These are phyloP conservation scores for Colletotrichum salicis DNA, from an alignment of 2,329 filamentous ascomycete genomes.

Conservation along the genomic window DNA sequence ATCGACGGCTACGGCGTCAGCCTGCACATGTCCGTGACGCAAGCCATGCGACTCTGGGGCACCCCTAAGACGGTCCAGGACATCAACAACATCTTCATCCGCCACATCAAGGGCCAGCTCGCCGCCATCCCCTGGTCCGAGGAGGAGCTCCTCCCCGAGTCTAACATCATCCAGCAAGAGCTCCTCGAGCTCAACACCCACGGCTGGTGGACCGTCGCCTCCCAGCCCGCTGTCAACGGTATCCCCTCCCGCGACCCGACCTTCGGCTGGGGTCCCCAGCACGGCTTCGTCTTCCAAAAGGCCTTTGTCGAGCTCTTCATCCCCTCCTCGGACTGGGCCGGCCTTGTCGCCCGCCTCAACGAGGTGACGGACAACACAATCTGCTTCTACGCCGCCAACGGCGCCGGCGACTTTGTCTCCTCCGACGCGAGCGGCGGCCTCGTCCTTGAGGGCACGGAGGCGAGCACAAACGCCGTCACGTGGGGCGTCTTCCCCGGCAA, in stretches of 20 bases:
- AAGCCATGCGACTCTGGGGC: conserved; percentile 88
- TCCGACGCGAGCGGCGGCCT: conserved; percentile 63
- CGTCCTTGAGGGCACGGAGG: conserved; percentile 46
- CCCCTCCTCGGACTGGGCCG: conserved; percentile 76
- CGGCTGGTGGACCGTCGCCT: conserved; percentile 97
- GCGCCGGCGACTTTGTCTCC: conserved; percentile 79
- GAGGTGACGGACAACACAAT: conserved; percentile 71
- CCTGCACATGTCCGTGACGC: conserved; percentile 86
- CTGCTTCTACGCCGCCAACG: conserved; percentile 89
- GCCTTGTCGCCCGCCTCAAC: conserved; percentile 65
- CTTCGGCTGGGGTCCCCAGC: conserved; percentile 92
- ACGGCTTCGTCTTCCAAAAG: conserved; percentile 98
- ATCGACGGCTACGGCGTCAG: conserved; percentile 99
- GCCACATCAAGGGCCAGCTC: conserved; percentile 82
- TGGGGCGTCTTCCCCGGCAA: conserved; percentile 97
- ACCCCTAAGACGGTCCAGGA: conserved; percentile 76
- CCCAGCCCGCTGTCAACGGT: conserved; percentile 93
- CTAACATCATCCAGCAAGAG: conserved; percentile 79
- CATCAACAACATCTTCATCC: conserved; percentile 82
- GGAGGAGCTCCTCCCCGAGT: conserved; percentile 86
- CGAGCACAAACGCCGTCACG: conserved; percentile 89
- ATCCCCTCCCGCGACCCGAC: conserved; percentile 78
- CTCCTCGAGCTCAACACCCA: conserved; percentile 80
- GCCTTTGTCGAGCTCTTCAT: conserved; percentile 98
- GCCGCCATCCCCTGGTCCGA: conserved; percentile 93